Conservation (phyloP, 768 basidiomycete genomes). For the Pleurotus pulmonarius region DNA sequence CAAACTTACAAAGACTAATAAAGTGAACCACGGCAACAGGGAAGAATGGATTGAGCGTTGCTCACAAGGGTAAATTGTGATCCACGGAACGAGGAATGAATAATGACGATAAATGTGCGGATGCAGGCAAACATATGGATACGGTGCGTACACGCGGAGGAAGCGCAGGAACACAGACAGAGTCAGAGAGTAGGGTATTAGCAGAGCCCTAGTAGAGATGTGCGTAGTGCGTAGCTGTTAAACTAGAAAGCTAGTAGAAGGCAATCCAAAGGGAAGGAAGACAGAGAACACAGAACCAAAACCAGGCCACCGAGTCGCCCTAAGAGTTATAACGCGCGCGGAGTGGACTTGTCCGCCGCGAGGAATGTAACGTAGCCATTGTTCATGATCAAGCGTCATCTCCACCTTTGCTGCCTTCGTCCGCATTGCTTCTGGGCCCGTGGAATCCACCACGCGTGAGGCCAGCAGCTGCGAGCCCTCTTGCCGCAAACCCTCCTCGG, state of each 20-base stretch:
- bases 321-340: no score
- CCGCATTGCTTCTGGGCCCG: slow-evolving; percentile 2
- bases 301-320: no score
- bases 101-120: no score
- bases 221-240: background rate
- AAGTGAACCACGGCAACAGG: no score
- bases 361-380: no score
- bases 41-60: no score
- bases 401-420: slow-evolving; percentile 6
- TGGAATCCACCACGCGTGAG: slow-evolving; percentile 32
- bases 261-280: background rate
- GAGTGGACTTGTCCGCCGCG: no score
- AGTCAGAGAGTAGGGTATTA: background rate
- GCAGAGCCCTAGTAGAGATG: background rate
- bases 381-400: background rate
- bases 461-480: slow-evolving; percentile 69
- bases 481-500: slow-evolving; percentile 55
- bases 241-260: no score
- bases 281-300: background rate
- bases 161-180: background rate
- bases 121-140: no score
- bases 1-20: no score
- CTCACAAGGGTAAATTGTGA: no score
- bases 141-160: background rate
- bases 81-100: no score